phyloP scores from a whole-genome alignment of 73 alveolate species.

The Breviolum minutum region DNA sequence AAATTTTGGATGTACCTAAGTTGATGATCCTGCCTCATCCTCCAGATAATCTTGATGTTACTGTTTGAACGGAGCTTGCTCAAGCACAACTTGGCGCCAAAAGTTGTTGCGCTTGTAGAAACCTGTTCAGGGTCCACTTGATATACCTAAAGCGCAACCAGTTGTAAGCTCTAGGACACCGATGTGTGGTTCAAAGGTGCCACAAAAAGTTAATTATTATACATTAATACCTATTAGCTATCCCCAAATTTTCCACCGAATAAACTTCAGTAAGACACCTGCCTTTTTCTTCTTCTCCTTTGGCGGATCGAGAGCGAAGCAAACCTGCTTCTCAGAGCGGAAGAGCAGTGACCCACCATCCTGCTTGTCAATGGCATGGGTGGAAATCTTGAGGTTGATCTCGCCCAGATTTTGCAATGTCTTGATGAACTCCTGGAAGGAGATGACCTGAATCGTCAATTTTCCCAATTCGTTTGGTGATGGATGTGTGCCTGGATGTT shows the following conservation, averaged over 20 bases:
- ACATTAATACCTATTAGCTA: no score
- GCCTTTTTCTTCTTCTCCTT: background rate
- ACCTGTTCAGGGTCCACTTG: background rate
- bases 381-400: background rate
- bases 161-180: background rate
- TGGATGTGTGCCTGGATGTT: no score
- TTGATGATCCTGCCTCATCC: background rate
- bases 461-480: no score
- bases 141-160: background rate
- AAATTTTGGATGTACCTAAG: no score
- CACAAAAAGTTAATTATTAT: no score
- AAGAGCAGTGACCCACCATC: background rate
- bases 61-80: background rate
- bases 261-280: background rate
- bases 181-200: no score
- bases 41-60: background rate
- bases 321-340: constrained; percentile 5
- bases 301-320: background rate
- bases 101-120: background rate
- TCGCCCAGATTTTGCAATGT: background rate
- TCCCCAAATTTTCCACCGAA: no score
- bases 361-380: background rate
- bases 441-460: background rate
- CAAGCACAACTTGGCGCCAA: background rate
- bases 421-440: background rate